phyloP scores from a whole-genome alignment of 805 yeast genomes.

The Phaffomyces antillensis region DNA sequence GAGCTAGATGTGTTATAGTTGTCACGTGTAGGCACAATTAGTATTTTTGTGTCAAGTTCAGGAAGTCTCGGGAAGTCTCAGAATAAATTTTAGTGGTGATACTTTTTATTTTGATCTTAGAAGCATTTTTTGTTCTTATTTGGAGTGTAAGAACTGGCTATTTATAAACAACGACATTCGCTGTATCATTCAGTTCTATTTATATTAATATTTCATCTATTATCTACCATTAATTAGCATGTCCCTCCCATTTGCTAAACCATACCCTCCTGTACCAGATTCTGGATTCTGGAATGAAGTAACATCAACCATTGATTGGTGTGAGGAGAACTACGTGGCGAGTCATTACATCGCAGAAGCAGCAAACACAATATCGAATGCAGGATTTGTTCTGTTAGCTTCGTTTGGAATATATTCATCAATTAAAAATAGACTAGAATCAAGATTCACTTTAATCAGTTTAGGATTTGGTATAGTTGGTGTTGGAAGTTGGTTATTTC shows the following conservation, averaged over 20 bases:
- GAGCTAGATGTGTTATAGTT: no score
- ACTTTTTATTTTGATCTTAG: no score
- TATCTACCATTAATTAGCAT: not conserved
- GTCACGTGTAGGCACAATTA: no score
- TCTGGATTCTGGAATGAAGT: conserved; percentile 74
- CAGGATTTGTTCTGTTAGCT: conserved; percentile 49
- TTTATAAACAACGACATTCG: not conserved
- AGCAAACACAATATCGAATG: conserved; percentile 78
- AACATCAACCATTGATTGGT: conserved; percentile 97
- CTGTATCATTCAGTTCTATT: no score
- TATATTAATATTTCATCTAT: not conserved
- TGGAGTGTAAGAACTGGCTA: not conserved
- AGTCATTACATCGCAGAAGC: conserved; percentile 84
- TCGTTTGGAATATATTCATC: conserved; percentile 58
- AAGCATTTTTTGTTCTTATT: not conserved
- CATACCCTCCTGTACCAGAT: conserved; percentile 50
- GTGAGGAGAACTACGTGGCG: conserved; percentile 93
- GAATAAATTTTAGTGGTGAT: no score
- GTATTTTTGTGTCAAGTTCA: not conserved
- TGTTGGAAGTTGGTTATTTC: conserved; percentile 90
- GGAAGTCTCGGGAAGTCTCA: not conserved
- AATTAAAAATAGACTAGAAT: conserved; percentile 52
- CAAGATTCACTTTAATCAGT: conserved; percentile 62
- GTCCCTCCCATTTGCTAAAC: conserved; percentile 38
- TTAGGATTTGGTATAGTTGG: conserved; percentile 87